Conservation (phyloP, 2,329 filamentous ascomycete species). For the Trichophyton simii region DNA sequence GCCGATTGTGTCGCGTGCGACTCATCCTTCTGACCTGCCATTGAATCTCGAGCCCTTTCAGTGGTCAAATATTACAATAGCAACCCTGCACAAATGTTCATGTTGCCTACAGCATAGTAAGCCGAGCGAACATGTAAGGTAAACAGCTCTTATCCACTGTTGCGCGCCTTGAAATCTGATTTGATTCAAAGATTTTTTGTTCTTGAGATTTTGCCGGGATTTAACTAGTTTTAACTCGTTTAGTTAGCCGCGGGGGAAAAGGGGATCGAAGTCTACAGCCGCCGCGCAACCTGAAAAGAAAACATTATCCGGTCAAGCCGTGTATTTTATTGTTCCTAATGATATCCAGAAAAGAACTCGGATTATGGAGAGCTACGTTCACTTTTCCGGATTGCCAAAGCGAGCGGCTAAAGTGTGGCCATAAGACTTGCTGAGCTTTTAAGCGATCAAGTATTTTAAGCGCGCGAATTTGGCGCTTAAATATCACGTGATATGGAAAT, state of each 20-base stretch:
- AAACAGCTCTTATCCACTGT: not conserved
- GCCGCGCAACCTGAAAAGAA: not conserved
- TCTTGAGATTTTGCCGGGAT: not conserved
- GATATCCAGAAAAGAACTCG: too few relatives aligned
- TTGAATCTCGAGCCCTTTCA: constrained; percentile 3
- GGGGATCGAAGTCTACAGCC: not conserved
- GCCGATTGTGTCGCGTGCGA: constrained; percentile 28
- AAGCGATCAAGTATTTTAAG: not conserved
- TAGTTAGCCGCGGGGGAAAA: not conserved
- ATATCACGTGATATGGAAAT: not conserved
- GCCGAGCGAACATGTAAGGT: not conserved
- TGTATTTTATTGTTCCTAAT: too few relatives aligned
- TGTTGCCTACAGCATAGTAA: not conserved
- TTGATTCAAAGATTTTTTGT: not conserved
- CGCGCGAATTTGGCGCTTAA: not conserved
- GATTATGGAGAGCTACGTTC: too few relatives aligned
- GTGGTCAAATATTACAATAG: not conserved
- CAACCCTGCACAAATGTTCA: not conserved
- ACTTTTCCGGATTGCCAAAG: too few relatives aligned
- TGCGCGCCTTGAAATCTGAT: not conserved
- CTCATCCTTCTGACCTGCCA: constrained; percentile 17
- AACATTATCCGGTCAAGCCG: too few relatives aligned
- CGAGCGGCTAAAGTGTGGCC: too few relatives aligned
- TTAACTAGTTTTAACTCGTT: not conserved
- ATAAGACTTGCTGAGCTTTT: not conserved